These are phyloP conservation scores for Neurospora sp. DNA, from an alignment of 495 filamentous ascomycete genomes.

Conservation along the genomic window DNA sequence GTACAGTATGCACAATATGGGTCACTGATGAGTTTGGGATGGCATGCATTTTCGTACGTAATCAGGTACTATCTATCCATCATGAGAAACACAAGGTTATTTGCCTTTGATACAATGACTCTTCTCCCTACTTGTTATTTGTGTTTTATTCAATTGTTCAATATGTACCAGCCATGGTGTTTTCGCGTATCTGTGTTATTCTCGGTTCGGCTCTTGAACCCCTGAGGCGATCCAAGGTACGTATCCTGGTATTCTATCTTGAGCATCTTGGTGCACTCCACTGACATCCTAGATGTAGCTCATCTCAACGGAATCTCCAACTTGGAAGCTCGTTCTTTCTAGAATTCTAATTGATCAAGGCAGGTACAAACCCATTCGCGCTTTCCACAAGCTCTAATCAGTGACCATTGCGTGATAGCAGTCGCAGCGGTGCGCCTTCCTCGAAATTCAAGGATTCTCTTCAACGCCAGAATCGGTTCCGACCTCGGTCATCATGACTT, in stretches of 20 bases:
- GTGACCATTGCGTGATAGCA: neutral
- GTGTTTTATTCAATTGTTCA: neutral
- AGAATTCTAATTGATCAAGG: neutral
- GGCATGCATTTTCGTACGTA: conserved; percentile 16
- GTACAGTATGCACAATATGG: conserved; percentile 31
- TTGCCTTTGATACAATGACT: neutral
- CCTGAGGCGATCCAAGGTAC: neutral
- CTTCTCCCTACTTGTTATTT: too few species aligned
- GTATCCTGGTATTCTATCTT: neutral
- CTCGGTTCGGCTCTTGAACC: neutral
- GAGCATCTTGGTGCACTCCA: neutral
- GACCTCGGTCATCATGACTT: conserved; percentile 1
- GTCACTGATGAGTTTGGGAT: conserved; percentile 7
- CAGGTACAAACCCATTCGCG: neutral
- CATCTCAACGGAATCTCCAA: neutral
- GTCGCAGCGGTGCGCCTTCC: neutral
- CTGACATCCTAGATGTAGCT: neutral
- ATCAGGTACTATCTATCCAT: conserved; percentile 5
- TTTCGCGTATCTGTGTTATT: neutral
- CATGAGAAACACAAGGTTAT: conserved; percentile 4
- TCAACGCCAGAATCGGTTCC: neutral
- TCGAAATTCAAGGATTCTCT: neutral
- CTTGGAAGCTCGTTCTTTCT: neutral
- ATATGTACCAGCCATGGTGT: neutral
- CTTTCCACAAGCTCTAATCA: neutral